These are phyloP conservation scores for Chaetomiaceae sp. DNA, from an alignment of 2,329 filamentous ascomycete species.

Conservation along the genomic window DNA sequence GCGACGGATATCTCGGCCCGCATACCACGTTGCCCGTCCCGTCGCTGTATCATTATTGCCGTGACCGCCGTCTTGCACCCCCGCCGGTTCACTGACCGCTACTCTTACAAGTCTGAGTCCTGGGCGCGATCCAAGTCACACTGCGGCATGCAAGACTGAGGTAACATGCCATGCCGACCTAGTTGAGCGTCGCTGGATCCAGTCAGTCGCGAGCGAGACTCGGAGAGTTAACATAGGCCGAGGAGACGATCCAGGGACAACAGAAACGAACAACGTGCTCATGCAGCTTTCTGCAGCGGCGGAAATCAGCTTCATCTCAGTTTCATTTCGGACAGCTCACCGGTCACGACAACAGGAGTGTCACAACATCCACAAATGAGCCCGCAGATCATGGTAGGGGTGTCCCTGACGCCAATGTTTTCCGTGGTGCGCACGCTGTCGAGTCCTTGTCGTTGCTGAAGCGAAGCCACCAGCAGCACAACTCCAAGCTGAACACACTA, in stretches of 20 bases:
- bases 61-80: neutral
- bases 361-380: neutral
- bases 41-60: neutral
- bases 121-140: constrained; percentile 1
- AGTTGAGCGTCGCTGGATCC: too few relatives aligned
- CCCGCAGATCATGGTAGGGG: neutral
- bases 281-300: neutral
- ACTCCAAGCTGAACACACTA: too few relatives aligned
- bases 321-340: neutral
- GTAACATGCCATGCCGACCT: constrained; percentile 3
- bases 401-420: neutral
- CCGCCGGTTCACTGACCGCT: constrained; percentile 5
- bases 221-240: neutral
- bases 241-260: neutral
- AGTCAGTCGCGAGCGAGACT: neutral
- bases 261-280: neutral
- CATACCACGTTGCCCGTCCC: neutral
- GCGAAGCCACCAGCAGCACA: too few relatives aligned
- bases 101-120: neutral
- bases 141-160: constrained; percentile 1
- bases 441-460: neutral
- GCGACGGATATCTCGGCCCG: constrained; percentile 1
- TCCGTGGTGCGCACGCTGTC: neutral
- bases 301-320: neutral
- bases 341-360: neutral